A percentile compares a stretch with the other conserved stretches of the same genome.
phyloP scores from a whole-genome alignment of 768 basidiomycete genomes.

The Mycena capillaripes region DNA sequence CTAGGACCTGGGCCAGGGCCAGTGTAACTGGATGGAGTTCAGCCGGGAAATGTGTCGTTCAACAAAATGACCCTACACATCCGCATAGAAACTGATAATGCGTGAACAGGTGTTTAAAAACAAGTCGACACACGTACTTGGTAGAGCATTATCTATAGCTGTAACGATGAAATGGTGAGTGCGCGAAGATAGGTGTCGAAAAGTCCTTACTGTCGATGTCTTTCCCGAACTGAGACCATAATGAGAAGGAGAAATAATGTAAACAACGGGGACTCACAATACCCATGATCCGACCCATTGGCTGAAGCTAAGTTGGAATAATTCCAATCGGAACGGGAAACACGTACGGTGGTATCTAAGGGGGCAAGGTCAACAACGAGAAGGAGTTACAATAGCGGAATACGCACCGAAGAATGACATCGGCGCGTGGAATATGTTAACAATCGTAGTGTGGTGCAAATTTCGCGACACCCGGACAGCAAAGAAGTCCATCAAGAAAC shows the following conservation, averaged over 20 bases:
- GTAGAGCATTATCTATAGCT: constrained; percentile 73
- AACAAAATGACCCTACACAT: constrained; percentile 56
- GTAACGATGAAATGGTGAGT: constrained; percentile 1
- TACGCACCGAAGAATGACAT: constrained; percentile 82
- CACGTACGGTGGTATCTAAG: constrained; percentile 29
- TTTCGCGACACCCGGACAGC: constrained; percentile 71
- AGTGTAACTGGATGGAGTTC: constrained; percentile 56
- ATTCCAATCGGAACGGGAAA: not conserved
- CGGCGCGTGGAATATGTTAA: constrained; percentile 76
- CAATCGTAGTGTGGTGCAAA: constrained; percentile 68
- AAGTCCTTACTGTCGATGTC: constrained; percentile 68
- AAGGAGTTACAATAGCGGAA: not conserved
- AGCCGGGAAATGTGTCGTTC: not conserved
- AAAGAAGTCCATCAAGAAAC: constrained; percentile 66
- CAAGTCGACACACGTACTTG: constrained; percentile 53
- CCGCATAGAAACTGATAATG: constrained; percentile 64
- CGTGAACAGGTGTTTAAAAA: not conserved
- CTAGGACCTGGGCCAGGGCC: constrained; percentile 63
- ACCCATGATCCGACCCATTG: constrained; percentile 70
- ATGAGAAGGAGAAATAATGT: too few species aligned
- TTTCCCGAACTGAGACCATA: constrained; percentile 64
- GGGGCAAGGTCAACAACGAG: constrained; percentile 53
- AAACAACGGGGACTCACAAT: constrained; percentile 51
- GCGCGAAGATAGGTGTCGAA: not conserved
- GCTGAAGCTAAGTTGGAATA: constrained; percentile 49